These are phyloP conservation scores for Boletus subcaerulescens DNA, from an alignment of 768 basidiomycete genomes.

Conservation along the genomic window DNA sequence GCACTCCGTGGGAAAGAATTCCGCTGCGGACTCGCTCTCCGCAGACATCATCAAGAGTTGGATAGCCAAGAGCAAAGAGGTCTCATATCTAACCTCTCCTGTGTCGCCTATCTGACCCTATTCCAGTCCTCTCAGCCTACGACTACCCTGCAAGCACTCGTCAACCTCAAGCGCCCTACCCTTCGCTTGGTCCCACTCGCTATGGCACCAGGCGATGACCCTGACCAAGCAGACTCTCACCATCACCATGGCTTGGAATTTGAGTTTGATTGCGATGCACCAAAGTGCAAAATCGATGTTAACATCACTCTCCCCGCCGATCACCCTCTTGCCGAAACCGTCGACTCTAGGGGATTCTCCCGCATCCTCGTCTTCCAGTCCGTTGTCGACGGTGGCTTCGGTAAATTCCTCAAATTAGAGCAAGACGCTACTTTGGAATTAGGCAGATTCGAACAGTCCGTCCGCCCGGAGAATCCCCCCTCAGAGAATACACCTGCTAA, in stretches of 20 bases:
- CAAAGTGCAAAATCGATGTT: slow-evolving; percentile 78
- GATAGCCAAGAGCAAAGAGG: slow-evolving; percentile 88
- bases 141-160: slow-evolving; percentile 90
- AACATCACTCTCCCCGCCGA: slow-evolving; percentile 68
- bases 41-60: slow-evolving; percentile 78
- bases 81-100: slow-evolving; percentile 21
- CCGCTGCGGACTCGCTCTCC: slow-evolving; percentile 67
- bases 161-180: slow-evolving; percentile 90
- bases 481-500: slow-evolving; percentile 13
- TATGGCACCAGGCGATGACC: slow-evolving; percentile 43
- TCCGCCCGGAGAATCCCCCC: background rate
- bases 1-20: slow-evolving; percentile 56
- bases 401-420: slow-evolving; percentile 65
- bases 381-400: slow-evolving; percentile 82
- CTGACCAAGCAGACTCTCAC: slow-evolving; percentile 43
- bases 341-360: slow-evolving; percentile 32
- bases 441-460: slow-evolving; percentile 58
- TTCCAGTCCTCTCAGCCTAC: slow-evolving; percentile 74
- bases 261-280: slow-evolving; percentile 88
- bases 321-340: slow-evolving; percentile 50
- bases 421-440: slow-evolving; percentile 81
- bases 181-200: slow-evolving; percentile 71
- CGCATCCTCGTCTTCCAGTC: slow-evolving; percentile 38
- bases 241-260: slow-evolving; percentile 84
- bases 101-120: background rate